Conservation (phyloP, 1,139 yeast genomes). For the Debaryomyces psychrophilus region DNA sequence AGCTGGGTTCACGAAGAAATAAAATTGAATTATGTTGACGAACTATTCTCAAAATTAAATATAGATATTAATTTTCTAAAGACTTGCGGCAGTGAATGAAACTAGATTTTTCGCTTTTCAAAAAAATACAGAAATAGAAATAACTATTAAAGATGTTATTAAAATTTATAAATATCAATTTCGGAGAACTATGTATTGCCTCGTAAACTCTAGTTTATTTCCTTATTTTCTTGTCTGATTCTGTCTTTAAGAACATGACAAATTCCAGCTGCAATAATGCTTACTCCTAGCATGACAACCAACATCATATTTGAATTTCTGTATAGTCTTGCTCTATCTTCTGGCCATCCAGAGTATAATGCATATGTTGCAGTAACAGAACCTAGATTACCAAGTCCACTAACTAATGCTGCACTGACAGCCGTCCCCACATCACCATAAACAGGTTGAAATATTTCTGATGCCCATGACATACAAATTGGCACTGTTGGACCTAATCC, state of each 20-base stretch:
- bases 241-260: slow-evolving; percentile 35
- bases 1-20: too few relatives aligned
- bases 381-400: slow-evolving; percentile 86
- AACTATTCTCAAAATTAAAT: too few relatives aligned
- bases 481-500: slow-evolving; percentile 94
- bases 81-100: too few relatives aligned
- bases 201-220: background rate
- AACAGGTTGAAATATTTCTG: slow-evolving; percentile 69
- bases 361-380: slow-evolving; percentile 87
- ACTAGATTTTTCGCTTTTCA: too few relatives aligned
- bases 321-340: slow-evolving; percentile 62
- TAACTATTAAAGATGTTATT: too few relatives aligned
- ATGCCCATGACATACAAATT: slow-evolving; percentile 83
- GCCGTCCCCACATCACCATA: slow-evolving; percentile 89
- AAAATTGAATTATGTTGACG: too few relatives aligned
- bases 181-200: background rate
- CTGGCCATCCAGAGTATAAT: slow-evolving; percentile 85
- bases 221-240: slow-evolving; percentile 19
- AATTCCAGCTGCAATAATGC: slow-evolving; percentile 54
- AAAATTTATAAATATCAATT: too few relatives aligned
- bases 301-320: slow-evolving; percentile 82
- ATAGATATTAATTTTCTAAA: too few relatives aligned
- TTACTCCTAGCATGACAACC: slow-evolving; percentile 72
- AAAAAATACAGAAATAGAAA: too few relatives aligned
- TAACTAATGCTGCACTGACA: slow-evolving; percentile 77